A percentile compares a stretch with the other conserved stretches of the same genome.
phyloP scores from a whole-genome alignment of 2,329 filamentous ascomycete genomes.

The Chalaropsis ovoidea region DNA sequence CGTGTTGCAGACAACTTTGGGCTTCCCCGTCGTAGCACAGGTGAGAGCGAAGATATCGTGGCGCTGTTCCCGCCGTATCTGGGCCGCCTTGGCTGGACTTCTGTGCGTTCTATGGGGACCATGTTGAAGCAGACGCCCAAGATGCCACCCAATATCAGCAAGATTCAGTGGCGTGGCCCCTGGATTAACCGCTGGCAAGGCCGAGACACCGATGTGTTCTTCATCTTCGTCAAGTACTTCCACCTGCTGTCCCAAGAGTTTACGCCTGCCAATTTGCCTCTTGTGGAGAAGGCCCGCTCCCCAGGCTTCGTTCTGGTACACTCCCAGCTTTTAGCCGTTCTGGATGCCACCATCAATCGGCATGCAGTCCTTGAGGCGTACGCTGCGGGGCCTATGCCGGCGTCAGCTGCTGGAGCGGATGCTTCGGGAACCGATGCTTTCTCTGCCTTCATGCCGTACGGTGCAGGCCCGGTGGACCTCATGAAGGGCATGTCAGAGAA shows the following conservation, averaged over 20 bases:
- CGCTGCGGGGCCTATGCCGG: constrained; percentile 37
- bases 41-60: constrained; percentile 55
- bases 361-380: constrained; percentile 47
- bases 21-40: constrained; percentile 45
- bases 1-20: constrained; percentile 61
- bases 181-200: constrained; percentile 84
- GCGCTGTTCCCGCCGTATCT: constrained; percentile 60
- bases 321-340: constrained; percentile 64
- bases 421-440: constrained; percentile 53
- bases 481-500: constrained; percentile 82
- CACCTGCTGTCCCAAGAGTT: constrained; percentile 69
- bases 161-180: constrained; percentile 73
- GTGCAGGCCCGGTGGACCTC: constrained; percentile 55
- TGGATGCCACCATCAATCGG: constrained; percentile 77
- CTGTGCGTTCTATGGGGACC: constrained; percentile 40
- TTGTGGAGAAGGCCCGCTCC: constrained; percentile 50
- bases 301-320: constrained; percentile 74
- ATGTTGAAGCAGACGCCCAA: constrained; percentile 55
- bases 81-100: constrained; percentile 47
- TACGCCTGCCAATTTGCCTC: constrained; percentile 45
- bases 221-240: constrained; percentile 83
- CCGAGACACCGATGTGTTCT: constrained; percentile 79
- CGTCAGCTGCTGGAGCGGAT: constrained; percentile 44
- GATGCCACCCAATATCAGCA: constrained; percentile 56
- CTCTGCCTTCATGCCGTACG: constrained; percentile 46